These are phyloP conservation scores for Curvularia verruculosa DNA, from an alignment of 2,329 filamentous ascomycete genomes.

Conservation along the genomic window DNA sequence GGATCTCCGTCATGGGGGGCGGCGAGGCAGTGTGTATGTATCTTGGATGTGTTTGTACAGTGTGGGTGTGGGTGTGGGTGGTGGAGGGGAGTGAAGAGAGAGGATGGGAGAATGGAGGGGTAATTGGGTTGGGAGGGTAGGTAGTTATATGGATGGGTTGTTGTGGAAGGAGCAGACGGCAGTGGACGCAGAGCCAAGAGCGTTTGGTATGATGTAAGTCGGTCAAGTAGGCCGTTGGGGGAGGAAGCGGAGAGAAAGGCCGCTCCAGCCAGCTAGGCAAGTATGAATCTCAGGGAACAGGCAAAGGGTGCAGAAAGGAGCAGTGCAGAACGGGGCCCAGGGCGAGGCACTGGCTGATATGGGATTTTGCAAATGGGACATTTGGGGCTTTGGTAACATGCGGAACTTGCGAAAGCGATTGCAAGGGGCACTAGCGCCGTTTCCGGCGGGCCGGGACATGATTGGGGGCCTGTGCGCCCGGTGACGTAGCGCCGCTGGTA, in stretches of 20 bases:
- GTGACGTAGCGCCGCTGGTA: constrained; percentile 12
- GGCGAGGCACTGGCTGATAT: constrained; percentile 8
- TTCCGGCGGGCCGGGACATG: neutral
- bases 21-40: neutral
- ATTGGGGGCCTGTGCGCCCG: constrained; percentile 4
- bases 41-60: neutral
- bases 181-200: neutral
- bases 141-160: neutral
- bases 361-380: constrained; percentile 12
- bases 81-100: neutral
- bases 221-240: neutral
- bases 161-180: neutral
- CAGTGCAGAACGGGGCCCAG: constrained; percentile 1
- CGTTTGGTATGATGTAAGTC: neutral
- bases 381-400: constrained; percentile 12
- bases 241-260: neutral
- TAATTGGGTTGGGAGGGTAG: neutral
- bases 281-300: neutral
- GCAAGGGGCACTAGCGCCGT: neutral
- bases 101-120: neutral
- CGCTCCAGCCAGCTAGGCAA: too few species aligned
- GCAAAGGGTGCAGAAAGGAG: neutral
- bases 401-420: constrained; percentile 19
- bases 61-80: too few species aligned
- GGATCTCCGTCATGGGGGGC: constrained; percentile 29